phyloP scores from a whole-genome alignment of 2,329 filamentous ascomycete species.

The Talaromyces verruculosus region DNA sequence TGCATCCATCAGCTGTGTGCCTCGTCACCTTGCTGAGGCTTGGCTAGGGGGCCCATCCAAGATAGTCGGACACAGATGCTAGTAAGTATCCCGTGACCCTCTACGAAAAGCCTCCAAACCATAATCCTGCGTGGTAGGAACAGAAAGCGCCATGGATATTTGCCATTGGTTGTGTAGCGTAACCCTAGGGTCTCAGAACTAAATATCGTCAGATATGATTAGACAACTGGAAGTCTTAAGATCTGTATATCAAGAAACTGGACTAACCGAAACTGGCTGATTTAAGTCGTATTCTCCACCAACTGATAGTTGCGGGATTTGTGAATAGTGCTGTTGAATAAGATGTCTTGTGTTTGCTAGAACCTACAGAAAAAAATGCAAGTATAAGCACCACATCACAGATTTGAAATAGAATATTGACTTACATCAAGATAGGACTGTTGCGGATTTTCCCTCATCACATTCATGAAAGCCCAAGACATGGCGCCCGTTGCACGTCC shows the following conservation, averaged over 20 bases:
- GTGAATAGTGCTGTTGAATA: slow-evolving; percentile 29
- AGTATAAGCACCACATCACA: slow-evolving; percentile 22
- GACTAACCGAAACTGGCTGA: slow-evolving; percentile 18
- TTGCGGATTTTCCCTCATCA: slow-evolving; percentile 20
- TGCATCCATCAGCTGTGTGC: background rate
- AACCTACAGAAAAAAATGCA: slow-evolving; percentile 24
- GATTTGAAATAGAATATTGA: background rate
- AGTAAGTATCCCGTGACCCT: background rate
- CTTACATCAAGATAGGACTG: slow-evolving; percentile 20
- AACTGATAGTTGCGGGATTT: slow-evolving; percentile 32
- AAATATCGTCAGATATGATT: background rate
- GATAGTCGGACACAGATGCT: background rate
- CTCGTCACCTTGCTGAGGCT: background rate
- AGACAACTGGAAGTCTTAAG: background rate
- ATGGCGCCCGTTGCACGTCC: slow-evolving; percentile 35
- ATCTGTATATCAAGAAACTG: background rate
- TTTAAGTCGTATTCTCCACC: slow-evolving; percentile 17
- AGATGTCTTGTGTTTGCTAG: slow-evolving; percentile 31
- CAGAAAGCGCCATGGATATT: background rate
- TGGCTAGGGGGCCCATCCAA: background rate
- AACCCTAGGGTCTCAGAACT: background rate
- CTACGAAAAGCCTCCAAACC: background rate
- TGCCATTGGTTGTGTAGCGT: background rate
- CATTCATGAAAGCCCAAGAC: slow-evolving; percentile 22
- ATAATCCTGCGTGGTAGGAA: background rate